phyloP scores from a whole-genome alignment of 1,284 basidiomycete species.

The Chiua sp. region DNA sequence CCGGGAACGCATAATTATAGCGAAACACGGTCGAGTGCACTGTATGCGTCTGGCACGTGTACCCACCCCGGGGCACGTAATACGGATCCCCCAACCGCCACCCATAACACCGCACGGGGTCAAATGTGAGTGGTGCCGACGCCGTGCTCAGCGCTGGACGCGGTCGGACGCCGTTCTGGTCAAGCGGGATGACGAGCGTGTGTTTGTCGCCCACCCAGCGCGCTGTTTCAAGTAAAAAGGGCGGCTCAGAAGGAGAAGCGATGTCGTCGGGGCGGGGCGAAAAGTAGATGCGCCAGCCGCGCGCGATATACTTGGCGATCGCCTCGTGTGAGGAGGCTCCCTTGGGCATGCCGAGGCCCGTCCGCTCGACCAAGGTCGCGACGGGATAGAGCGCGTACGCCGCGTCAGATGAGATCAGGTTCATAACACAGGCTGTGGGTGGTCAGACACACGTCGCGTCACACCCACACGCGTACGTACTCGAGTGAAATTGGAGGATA shows the following conservation, averaged over 20 bases:
- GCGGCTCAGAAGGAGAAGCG: not conserved
- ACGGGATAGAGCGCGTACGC: conserved; percentile 42
- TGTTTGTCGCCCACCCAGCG: conserved; percentile 35
- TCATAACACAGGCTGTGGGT: conserved; percentile 51
- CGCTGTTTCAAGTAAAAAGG: conserved; percentile 17
- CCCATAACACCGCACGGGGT: conserved; percentile 32
- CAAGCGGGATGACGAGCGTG: conserved; percentile 36
- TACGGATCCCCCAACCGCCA: conserved; percentile 19
- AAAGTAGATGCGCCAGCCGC: conserved; percentile 37
- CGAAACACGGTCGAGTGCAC: conserved; percentile 27
- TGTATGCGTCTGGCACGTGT: not conserved
- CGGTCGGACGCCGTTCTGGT: conserved; percentile 23
- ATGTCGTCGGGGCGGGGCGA: not conserved
- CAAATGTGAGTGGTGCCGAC: conserved; percentile 24
- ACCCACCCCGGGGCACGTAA: not conserved
- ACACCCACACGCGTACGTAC: conserved; percentile 29
- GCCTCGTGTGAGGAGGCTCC: not conserved
- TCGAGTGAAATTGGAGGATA: conserved; percentile 50
- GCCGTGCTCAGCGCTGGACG: conserved; percentile 20
- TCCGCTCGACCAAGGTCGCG: conserved; percentile 36
- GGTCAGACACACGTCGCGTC: too few relatives aligned
- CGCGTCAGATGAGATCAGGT: conserved; percentile 39
- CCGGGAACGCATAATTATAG: conserved; percentile 28
- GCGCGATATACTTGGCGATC: conserved; percentile 32
- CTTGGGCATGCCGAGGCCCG: conserved; percentile 12